Conservation (phyloP, 495 filamentous ascomycete genomes). For the Gamarada debralockiae region DNA sequence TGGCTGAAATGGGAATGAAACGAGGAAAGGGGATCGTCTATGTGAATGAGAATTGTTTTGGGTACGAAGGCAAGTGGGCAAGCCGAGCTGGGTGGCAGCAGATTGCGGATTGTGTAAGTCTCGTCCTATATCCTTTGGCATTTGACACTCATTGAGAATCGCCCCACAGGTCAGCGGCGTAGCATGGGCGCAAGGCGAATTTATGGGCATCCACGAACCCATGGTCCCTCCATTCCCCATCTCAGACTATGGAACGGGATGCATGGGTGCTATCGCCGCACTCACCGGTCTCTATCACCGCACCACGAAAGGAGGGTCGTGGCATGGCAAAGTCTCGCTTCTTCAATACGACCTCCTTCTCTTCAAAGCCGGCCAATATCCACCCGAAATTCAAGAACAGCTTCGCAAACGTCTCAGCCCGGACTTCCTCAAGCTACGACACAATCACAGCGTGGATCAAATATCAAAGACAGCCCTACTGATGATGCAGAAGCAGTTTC, state of each 20-base stretch:
- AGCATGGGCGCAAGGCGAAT: conserved; percentile 69
- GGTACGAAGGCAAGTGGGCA: conserved; percentile 47
- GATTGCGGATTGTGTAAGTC: conserved; percentile 44
- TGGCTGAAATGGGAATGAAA: conserved; percentile 46
- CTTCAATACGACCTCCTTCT: conserved; percentile 15
- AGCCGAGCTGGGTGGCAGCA: conserved; percentile 54
- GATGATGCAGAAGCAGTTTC: neutral
- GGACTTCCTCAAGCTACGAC: conserved; percentile 2
- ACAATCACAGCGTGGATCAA: conserved; percentile 13
- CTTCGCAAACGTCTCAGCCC: neutral
- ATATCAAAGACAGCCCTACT: conserved; percentile 2
- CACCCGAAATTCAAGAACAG: conserved; percentile 1
- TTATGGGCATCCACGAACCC: conserved; percentile 64
- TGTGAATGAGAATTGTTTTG: conserved; percentile 72
- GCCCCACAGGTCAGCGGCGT: conserved; percentile 52
- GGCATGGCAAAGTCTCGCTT: conserved; percentile 15
- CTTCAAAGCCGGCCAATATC: conserved; percentile 10
- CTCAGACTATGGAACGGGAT: conserved; percentile 74
- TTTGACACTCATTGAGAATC: neutral
- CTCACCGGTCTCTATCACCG: conserved; percentile 12
- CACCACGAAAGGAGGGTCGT: conserved; percentile 7
- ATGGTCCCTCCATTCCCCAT: conserved; percentile 80
- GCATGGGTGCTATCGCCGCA: conserved; percentile 61
- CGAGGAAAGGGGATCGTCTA: conserved; percentile 63
- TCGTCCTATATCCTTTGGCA: neutral